phyloP scores from a whole-genome alignment of 768 basidiomycete genomes.

The Neoboletus magnificus region DNA sequence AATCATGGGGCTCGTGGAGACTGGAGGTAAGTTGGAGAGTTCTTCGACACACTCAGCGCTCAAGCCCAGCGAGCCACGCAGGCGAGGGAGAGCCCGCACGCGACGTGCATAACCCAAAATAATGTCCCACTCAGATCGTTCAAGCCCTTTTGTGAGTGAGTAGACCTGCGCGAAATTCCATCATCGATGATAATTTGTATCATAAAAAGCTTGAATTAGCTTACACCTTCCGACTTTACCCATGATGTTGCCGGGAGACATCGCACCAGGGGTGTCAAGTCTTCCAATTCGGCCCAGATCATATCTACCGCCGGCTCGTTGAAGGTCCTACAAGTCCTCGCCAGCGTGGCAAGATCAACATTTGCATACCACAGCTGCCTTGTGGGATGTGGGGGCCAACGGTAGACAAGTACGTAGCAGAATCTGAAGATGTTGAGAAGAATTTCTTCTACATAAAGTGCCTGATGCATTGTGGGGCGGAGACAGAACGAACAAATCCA shows the following conservation, averaged over 20 bases:
- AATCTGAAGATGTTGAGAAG: conserved; percentile 9
- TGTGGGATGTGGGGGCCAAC: too few relatives aligned
- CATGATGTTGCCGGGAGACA: conserved; percentile 3
- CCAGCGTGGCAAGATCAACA: background rate
- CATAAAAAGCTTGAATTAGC: background rate
- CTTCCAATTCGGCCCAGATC: conserved; percentile 10
- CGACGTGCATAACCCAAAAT: conserved; percentile 10
- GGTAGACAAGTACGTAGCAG: background rate
- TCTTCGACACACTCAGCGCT: background rate
- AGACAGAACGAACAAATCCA: too few relatives aligned
- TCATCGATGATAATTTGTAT: background rate
- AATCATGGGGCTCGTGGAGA: background rate
- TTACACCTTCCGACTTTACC: conserved; percentile 1
- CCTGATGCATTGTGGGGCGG: conserved; percentile 1
- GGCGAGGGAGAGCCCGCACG: conserved; percentile 1
- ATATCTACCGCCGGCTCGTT: conserved; percentile 9
- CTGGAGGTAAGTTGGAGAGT: background rate
- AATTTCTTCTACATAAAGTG: conserved; percentile 9
- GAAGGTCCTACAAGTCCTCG: conserved; percentile 16
- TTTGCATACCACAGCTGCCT: background rate
- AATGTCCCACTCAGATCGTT: conserved; percentile 3
- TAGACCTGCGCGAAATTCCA: background rate
- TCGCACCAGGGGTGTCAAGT: conserved; percentile 9
- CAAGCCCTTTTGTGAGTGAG: background rate
- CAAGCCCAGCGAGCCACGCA: background rate